Base-by-base conservation (phyloP, 116 monocot genomes). In the Trichopus zeylanicus region DNA sequence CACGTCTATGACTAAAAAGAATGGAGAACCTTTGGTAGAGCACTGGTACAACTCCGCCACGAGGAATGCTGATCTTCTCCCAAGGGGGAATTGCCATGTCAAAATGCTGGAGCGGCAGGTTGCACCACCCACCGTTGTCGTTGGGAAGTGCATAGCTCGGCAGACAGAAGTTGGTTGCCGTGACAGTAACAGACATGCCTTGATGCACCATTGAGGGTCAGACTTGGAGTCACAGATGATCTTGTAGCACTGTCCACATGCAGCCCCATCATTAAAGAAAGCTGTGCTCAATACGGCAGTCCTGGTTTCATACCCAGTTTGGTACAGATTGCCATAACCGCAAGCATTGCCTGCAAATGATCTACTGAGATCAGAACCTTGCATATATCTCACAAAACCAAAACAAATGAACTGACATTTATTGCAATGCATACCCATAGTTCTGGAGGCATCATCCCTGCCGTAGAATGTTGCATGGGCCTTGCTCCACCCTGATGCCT, bases 121-220 rank as follows among this genome's bases (percentile, higher is more conserved):
- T 87, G 76, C 87, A 91, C 91, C 91, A 91, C 29, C 91, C 86
- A 22, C 92, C 92, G 11, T 78, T 37, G 60, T 92, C 70, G 59
- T 57, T 78, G 26, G 84, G 74, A 1, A 71, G 67, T 0, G 53
- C 66, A 15, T 31, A 69, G 64, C 87, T 92, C 1, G 91, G 83
- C 0, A 81, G 91, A 59, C 81, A 81, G 46, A 72, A 75, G 66
- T 81, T 86, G 28, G 86, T 86, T 31, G 81, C 81, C 0, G 91
- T 83, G 37, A 91, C 46, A 21, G 86, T 86, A 30, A 83, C 65
- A 21, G 60, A 63, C n/a, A 25, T 61, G 32, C 91, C 12, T 59
- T 72, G 38, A 26, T 26, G 73, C 91, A 91, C 86, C 86, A 86
- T 34, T 62, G 27, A 0, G 86, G 66, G 26, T 22, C 73, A 31